phyloP scores from a whole-genome alignment of 768 basidiomycete species.

The Gelatoporia subvermispora region DNA sequence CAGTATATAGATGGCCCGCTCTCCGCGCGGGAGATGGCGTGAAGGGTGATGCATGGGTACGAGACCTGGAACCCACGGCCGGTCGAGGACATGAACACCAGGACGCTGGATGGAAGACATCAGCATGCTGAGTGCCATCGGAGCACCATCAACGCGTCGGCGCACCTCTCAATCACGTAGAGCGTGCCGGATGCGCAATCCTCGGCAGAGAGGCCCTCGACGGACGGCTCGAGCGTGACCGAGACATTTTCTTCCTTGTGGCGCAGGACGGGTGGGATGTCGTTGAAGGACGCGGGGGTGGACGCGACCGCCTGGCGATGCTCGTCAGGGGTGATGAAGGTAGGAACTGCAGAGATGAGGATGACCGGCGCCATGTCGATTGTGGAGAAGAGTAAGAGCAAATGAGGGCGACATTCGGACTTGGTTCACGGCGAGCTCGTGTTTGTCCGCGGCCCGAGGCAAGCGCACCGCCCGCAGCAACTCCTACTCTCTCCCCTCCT shows the following conservation, averaged over 20 bases:
- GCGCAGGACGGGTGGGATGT: constrained; percentile 79
- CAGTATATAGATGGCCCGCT: constrained; percentile 78
- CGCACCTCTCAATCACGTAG: constrained; percentile 83
- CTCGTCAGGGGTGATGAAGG: constrained; percentile 56
- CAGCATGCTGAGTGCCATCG: not conserved
- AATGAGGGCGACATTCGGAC: not conserved
- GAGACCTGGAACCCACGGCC: constrained; percentile 77
- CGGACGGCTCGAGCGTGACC: constrained; percentile 62
- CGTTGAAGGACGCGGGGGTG: constrained; percentile 79
- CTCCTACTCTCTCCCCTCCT: not conserved
- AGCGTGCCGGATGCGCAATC: constrained; percentile 61
- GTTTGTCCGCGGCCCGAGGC: not conserved
- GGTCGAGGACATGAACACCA: constrained; percentile 70
- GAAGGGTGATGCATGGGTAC: constrained; percentile 88
- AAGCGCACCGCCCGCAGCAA: not conserved
- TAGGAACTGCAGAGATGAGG: constrained; percentile 37
- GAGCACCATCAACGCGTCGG: constrained; percentile 2
- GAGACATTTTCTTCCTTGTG: constrained; percentile 71
- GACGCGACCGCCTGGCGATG: constrained; percentile 63
- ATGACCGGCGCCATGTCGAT: constrained; percentile 16
- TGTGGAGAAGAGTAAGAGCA: not conserved
- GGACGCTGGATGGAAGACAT: constrained; percentile 40
- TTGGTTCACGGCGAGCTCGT: not conserved
- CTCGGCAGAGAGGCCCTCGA: constrained; percentile 51
- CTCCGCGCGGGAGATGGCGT: constrained; percentile 80